Evolutionary conservation across 78 protist genomes (phyloP).

Genomic region (Pelomyxa schiedti): DNA sequence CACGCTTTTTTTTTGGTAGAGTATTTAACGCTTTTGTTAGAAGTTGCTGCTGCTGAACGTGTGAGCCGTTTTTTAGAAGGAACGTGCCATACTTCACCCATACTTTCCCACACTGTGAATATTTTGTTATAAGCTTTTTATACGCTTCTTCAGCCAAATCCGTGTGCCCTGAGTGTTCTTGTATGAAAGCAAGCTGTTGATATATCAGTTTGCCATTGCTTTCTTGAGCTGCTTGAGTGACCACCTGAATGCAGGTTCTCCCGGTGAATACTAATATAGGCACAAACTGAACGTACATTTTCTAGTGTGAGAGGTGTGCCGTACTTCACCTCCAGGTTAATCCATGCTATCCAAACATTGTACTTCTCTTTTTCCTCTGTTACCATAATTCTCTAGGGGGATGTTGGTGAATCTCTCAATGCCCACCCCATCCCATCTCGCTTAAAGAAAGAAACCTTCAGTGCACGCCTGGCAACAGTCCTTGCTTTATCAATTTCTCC

Average conservation of each 20-base stretch:
- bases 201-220: constrained; percentile 40
- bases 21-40: constrained; percentile 25
- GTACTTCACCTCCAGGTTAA: constrained; percentile 78
- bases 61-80: neutral
- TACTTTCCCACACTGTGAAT: constrained; percentile 21
- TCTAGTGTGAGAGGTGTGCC: constrained; percentile 53
- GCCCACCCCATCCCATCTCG: too few species aligned
- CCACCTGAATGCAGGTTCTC: constrained; percentile 3
- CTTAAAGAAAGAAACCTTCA: constrained; percentile 45
- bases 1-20: constrained; percentile 57
- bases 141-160: constrained; percentile 28
- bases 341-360: constrained; percentile 84
- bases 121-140: constrained; percentile 37
- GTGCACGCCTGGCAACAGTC: constrained; percentile 72
- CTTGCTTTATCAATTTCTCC: constrained; percentile 79
- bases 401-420: neutral
- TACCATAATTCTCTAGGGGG: constrained; percentile 9
- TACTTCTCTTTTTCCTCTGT: constrained; percentile 54
- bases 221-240: constrained; percentile 47
- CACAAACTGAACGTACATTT: too few species aligned
- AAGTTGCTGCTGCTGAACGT: constrained; percentile 9
- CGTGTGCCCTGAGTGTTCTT: constrained; percentile 11
- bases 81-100: constrained; percentile 49
- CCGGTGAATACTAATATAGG: too few species aligned
- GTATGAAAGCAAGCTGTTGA: constrained; percentile 17